Base-by-base conservation (phyloP, 306 rosid genomes). In the Quercus agrifolia region DNA sequence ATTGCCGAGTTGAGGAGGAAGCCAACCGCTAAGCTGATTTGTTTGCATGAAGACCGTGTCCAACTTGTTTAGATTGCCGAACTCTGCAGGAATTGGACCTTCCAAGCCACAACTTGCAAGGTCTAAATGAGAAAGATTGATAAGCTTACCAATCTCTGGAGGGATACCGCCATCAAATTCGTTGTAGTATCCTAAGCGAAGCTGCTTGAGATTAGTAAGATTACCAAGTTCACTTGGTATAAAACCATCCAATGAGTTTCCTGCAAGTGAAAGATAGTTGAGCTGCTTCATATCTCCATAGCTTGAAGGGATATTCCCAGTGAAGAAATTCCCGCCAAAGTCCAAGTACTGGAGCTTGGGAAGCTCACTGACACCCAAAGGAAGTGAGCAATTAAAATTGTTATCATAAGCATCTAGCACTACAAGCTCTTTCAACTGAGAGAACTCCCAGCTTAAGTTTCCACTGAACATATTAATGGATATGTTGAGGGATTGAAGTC, bases 11-110 rank as follows among this genome's bases (percentile, higher is more conserved):
- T 87, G 87, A 11, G 90, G 73, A 52, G 98, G 97, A 76, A 94
- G 81, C 14, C 89, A 71, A 30, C 97, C 93, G 59, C 44, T 78
- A 28, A 94, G 92, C 81, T 89, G 97, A 82, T 94, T 94, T 18
- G 91, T 91, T 77, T 94, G 98, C 92, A 94, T 77, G 79, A 84
- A 94, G 23, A 92, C 88, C 0, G 98, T 94, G 87, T 94, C 92
- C 2, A 94, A 77, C 74, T 79, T 84, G 15, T 80, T 38, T 27
- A 94, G 90, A 19, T 91, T 88, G 6, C 98, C 97, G 28, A 94
- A 85, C 80, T 91, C 96, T 10, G 82, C 75, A 27, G 98, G 98
- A 73, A 94, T 87, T 77, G 90, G 78, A 76, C 96, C 98, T 46
- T 78, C 87, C 88, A 94, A 78, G 56, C 91, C 82, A 83, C 98